These are phyloP conservation scores for Teratosphaeria pseudoeucalypti DNA, from an alignment of 2,329 filamentous ascomycete species.

Conservation along the genomic window DNA sequence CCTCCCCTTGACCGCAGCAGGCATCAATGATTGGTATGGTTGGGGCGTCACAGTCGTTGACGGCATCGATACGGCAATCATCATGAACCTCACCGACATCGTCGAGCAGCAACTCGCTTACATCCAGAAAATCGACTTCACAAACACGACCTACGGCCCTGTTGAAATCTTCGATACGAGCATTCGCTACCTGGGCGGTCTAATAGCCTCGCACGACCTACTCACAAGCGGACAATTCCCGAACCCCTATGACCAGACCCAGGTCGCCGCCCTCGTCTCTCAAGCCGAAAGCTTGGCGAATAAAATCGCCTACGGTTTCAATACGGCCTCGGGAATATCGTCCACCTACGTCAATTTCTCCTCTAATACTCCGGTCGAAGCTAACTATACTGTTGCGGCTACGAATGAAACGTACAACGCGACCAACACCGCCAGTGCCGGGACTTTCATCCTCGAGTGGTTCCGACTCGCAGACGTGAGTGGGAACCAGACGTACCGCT, in stretches of 20 bases:
- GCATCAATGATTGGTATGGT: slow-evolving; percentile 37
- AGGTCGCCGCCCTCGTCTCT: slow-evolving; percentile 3
- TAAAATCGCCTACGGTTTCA: slow-evolving; percentile 6
- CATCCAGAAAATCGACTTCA: slow-evolving; percentile 50
- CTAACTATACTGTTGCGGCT: slow-evolving; percentile 1
- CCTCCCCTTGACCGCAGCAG: slow-evolving; percentile 63
- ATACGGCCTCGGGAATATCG: slow-evolving; percentile 1
- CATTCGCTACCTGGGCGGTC: slow-evolving; percentile 59
- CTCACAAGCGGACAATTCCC: slow-evolving; percentile 6
- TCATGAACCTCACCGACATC: slow-evolving; percentile 55
- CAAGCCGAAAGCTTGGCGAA: slow-evolving; percentile 5
- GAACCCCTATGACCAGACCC: slow-evolving; percentile 2
- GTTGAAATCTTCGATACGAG: slow-evolving; percentile 62
- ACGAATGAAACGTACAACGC: slow-evolving; percentile 7
- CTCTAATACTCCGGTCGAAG: neutral
- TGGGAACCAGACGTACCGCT: slow-evolving; percentile 6
- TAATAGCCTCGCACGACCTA: slow-evolving; percentile 57
- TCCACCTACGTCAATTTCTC: slow-evolving; percentile 5
- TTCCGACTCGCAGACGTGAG: slow-evolving; percentile 5
- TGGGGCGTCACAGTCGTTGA: slow-evolving; percentile 84
- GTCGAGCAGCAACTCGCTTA: slow-evolving; percentile 43
- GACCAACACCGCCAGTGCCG: slow-evolving; percentile 6
- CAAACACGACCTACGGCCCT: slow-evolving; percentile 36
- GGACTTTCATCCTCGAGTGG: slow-evolving; percentile 8
- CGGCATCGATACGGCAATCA: slow-evolving; percentile 60